Conservation (phyloP, 805 yeast genomes). For the Nakazawaea anatomiae region DNA sequence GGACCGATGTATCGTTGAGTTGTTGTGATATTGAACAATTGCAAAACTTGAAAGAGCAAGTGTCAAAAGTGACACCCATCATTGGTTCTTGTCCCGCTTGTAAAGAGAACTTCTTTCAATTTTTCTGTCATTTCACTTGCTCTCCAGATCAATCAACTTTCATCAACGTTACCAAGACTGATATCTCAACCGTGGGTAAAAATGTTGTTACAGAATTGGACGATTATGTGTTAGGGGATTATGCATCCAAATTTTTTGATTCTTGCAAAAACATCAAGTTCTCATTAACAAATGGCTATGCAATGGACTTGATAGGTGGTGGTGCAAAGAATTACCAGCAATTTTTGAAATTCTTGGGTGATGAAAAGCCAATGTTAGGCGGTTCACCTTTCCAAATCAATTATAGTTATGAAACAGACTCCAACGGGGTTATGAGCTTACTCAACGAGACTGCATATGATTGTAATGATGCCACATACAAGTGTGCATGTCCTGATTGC, state of each 20-base stretch:
- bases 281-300: constrained; percentile 91
- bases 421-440: constrained; percentile 21
- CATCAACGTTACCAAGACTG: constrained; percentile 56
- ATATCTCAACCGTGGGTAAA: constrained; percentile 38
- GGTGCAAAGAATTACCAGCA: constrained; percentile 74
- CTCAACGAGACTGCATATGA: constrained; percentile 20
- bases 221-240: constrained; percentile 48
- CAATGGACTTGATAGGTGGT: constrained; percentile 97
- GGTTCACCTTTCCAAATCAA: constrained; percentile 96
- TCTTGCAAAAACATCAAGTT: constrained; percentile 89
- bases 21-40: constrained; percentile 75
- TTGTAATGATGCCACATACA: constrained; percentile 63
- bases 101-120: constrained; percentile 70
- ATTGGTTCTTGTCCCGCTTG: constrained; percentile 95
- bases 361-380: constrained; percentile 87
- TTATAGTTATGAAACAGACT: constrained; percentile 42
- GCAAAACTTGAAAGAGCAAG: constrained; percentile 44
- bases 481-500: constrained; percentile 92
- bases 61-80: constrained; percentile 71
- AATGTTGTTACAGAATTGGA: constrained; percentile 68
- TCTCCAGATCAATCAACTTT: constrained; percentile 77
- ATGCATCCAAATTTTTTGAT: constrained; percentile 65
- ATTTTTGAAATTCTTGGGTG: constrained; percentile 86
- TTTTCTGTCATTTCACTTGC: constrained; percentile 87
- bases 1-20: constrained; percentile 39